Percentiles rank a stretch among this genome's conserved stretches.
phyloP scores from a whole-genome alignment of 331 rosid species.

The Pyrus hybrid region DNA sequence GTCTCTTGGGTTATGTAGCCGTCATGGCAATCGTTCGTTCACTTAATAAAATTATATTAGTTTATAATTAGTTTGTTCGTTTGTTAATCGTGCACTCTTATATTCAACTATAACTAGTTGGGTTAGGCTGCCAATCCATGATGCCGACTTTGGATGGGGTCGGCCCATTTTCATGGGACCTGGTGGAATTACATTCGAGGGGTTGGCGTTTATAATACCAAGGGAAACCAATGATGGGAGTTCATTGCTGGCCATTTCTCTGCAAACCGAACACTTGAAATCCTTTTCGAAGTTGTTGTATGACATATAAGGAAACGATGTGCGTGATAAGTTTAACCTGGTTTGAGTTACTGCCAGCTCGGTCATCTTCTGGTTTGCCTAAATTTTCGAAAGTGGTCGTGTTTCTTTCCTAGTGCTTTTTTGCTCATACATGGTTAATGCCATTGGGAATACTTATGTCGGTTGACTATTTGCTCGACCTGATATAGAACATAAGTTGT shows the following conservation, averaged over 20 bases:
- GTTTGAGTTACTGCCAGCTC: not conserved
- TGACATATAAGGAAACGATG: slow-evolving; percentile 33
- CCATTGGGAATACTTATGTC: slow-evolving; percentile 2
- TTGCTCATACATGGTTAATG: slow-evolving; percentile 2
- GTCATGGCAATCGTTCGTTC: no score
- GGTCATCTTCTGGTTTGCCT: slow-evolving; percentile 5
- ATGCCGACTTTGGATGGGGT: slow-evolving; percentile 99
- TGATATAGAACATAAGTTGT: slow-evolving; percentile 1
- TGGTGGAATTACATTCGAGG: slow-evolving; percentile 82
- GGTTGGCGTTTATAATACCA: slow-evolving; percentile 65
- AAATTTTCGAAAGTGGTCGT: slow-evolving; percentile 14
- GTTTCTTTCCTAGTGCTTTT: slow-evolving; percentile 13
- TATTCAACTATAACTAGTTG: slow-evolving; percentile 94
- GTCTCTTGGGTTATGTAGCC: no score
- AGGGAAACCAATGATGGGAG: slow-evolving; percentile 63
- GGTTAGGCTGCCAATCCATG: slow-evolving; percentile 85
- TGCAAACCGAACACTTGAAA: slow-evolving; percentile 77
- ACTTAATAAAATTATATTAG: no score
- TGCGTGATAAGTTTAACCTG: not conserved
- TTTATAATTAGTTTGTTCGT: no score
- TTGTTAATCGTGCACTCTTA: no score
- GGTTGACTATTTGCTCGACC: slow-evolving; percentile 10
- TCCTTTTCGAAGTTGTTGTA: slow-evolving; percentile 56
- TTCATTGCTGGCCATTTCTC: slow-evolving; percentile 67
- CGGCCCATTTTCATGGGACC: slow-evolving; percentile 98